Base-by-base conservation (phyloP, 2,329 filamentous ascomycete species). In the Massarina eburnea region DNA sequence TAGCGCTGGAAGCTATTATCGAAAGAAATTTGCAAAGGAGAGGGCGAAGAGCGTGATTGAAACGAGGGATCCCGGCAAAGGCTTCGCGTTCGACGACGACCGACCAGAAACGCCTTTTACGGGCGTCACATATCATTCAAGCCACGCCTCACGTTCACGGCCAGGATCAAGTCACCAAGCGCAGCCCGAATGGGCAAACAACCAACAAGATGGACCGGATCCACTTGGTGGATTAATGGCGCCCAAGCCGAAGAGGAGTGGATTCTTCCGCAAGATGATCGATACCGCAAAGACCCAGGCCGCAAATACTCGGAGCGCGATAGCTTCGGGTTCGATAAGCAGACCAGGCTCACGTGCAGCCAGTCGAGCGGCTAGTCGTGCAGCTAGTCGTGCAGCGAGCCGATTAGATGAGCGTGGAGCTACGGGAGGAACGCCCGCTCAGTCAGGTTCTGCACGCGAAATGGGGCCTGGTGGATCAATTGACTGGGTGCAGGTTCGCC, bases 401-500 rank as follows among this genome's bases (percentile, higher is more conserved):
- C 54, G 64, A n/a, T 35, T 67, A 38, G 66, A 68, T 10, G 55
- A 51, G 19, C 73, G 74, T 45, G 77, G 75, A 1, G 70, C 83
- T 7, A 76, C 74, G 12, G 75, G 81, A 17, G 79, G 78, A 39
- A 57, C 57, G 35, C 27, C 56, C 20, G 51, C 49, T 7, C 59
- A 58, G 49, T 56, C 63, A 1, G 64, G 51, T n/a, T 73, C 79
- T 4, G 80, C 83, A 12, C 80, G 81, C 45, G 90, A 95, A 15
- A 87, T 87, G 80, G 89, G 87, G 2, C 70, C 87, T 6, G 80
- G 73, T 58, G 75, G 71, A 46, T 75, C 77, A 1, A 80, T 88
- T 12, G 92, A 97, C 67, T 99, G 94, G 91, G 91, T 99, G n/a
- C 91, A 97, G 67, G 91, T 97, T 18, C 86, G 94, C 27, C 84